Percentiles rank a stretch among this genome's conserved stretches.
phyloP scores from a whole-genome alignment of 176 grass and related monocot species.

The Musa itinerans region DNA sequence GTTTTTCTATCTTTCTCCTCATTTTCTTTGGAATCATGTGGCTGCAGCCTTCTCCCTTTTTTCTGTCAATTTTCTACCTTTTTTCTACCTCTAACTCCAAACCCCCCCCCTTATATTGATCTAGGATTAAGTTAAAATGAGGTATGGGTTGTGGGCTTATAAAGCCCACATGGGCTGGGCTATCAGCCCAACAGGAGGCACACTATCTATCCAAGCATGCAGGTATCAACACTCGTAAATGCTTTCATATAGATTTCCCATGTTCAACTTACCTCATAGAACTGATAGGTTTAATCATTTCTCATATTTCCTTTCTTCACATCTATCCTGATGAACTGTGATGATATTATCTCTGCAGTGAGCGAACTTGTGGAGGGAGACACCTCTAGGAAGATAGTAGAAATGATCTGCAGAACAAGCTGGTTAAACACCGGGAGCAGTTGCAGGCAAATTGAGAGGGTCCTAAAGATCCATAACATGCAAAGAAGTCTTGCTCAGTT shows the following conservation, averaged over 20 bases:
- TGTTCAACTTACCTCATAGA: not conserved
- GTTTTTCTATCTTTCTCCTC: too few species aligned
- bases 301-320: not conserved
- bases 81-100: too few species aligned
- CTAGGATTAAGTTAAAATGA: too few species aligned
- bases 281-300: not conserved
- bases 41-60: too few species aligned
- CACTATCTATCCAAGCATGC: constrained; percentile 65
- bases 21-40: too few species aligned
- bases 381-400: constrained; percentile 56
- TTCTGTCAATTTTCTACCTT: too few species aligned
- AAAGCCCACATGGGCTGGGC: too few species aligned
- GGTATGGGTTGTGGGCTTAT: too few species aligned
- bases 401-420: constrained; percentile 57
- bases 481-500: constrained; percentile 35
- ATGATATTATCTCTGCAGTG: constrained; percentile 21
- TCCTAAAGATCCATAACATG: constrained; percentile 64
- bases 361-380: constrained; percentile 52
- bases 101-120: too few species aligned
- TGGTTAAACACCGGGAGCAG: constrained; percentile 35
- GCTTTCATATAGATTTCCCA: not conserved
- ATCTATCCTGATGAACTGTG: too few species aligned
- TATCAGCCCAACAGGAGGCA: too few species aligned
- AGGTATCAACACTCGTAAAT: constrained; percentile 8
- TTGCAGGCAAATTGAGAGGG: constrained; percentile 30